phyloP scores from a whole-genome alignment of 2,329 filamentous ascomycete genomes.

The Epichloe amarillans region DNA sequence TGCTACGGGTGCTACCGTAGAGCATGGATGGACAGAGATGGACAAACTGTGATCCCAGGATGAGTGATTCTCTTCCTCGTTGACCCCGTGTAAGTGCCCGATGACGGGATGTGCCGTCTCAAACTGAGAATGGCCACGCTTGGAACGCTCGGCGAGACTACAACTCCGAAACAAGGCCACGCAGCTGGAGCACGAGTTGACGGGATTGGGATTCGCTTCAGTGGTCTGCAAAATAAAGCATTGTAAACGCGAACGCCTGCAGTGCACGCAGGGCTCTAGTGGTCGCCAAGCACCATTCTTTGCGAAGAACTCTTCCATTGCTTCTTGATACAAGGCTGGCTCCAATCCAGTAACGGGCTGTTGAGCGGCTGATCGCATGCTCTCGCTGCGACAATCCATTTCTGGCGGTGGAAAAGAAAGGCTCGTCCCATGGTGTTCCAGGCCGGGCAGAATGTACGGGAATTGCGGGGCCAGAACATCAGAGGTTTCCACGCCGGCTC shows the following conservation, averaged over 20 bases:
- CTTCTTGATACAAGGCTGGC: slow-evolving; percentile 6
- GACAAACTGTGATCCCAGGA: neutral
- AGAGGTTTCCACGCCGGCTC: neutral
- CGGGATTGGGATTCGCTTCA: slow-evolving; percentile 33
- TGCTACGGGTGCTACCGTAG: slow-evolving; percentile 4
- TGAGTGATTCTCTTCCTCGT: slow-evolving; percentile 20
- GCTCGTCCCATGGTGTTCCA: neutral
- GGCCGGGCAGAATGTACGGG: neutral
- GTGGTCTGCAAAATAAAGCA: slow-evolving; percentile 35
- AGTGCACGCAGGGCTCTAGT: slow-evolving; percentile 29
- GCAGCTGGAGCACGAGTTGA: slow-evolving; percentile 34
- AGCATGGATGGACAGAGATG: neutral
- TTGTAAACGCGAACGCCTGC: slow-evolving; percentile 29
- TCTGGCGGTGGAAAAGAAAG: neutral
- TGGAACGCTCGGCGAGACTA: slow-evolving; percentile 29
- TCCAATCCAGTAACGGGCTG: neutral
- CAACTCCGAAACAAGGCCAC: slow-evolving; percentile 38
- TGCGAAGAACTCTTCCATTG: slow-evolving; percentile 24
- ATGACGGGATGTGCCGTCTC: slow-evolving; percentile 34
- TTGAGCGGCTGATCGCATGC: neutral
- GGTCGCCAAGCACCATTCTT: slow-evolving; percentile 29
- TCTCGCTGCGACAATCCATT: neutral
- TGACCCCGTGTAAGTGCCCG: slow-evolving; percentile 34
- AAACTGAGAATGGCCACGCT: slow-evolving; percentile 30
- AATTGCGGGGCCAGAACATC: neutral